A percentile compares a stretch with the other conserved stretches of the same genome.
These are phyloP conservation scores for Pleurotus ostreatus DNA, from an alignment of 768 basidiomycete genomes.

Conservation along the genomic window DNA sequence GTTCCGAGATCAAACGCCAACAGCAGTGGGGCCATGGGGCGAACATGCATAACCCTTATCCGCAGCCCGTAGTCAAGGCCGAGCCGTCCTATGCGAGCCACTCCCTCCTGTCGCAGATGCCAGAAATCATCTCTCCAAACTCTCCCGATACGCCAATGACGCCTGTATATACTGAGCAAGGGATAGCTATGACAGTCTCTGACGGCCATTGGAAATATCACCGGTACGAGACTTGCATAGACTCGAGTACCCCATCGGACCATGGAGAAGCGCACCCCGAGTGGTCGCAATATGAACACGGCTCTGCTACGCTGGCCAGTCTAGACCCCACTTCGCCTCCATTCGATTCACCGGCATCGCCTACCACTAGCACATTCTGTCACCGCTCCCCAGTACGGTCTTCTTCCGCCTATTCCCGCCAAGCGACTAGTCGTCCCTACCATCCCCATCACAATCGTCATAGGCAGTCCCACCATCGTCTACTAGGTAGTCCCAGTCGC, in stretches of 20 bases:
- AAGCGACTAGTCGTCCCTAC: neutral
- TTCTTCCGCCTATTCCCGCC: neutral
- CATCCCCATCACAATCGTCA: neutral
- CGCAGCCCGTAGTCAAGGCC: neutral
- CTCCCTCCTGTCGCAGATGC: neutral
- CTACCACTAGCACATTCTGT: neutral
- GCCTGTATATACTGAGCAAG: neutral
- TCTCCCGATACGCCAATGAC: neutral
- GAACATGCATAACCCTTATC: constrained; percentile 2
- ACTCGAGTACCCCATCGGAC: too few species aligned
- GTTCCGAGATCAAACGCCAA: neutral
- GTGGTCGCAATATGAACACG: too few species aligned
- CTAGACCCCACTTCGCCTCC: too few species aligned
- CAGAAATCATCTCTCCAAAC: neutral
- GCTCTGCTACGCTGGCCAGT: too few species aligned
- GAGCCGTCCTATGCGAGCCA: neutral
- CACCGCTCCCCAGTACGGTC: too few species aligned
- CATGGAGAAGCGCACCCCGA: too few species aligned
- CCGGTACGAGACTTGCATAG: too few species aligned
- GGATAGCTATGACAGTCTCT: neutral
- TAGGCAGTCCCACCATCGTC: neutral
- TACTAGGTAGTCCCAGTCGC: neutral
- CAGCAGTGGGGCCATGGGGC: neutral
- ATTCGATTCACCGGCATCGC: neutral
- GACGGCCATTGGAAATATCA: too few species aligned